Percentiles rank a stretch among this genome's conserved stretches.
Conservation (phyloP, 2,329 filamentous ascomycete genomes). For the Botrytis fabae region DNA sequence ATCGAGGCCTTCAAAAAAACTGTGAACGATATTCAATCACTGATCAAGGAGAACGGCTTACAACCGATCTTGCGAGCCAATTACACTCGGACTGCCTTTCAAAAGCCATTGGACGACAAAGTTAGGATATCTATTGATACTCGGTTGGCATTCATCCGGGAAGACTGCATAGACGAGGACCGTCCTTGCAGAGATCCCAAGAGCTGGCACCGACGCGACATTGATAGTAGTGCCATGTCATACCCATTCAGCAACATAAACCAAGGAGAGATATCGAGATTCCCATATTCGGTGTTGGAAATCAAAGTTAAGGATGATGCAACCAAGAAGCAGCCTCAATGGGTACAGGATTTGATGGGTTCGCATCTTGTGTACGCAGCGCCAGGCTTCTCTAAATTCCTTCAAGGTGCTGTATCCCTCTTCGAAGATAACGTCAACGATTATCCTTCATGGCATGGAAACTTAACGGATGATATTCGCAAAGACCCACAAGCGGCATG, state of each 20-base stretch:
- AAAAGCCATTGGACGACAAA: conserved; percentile 88
- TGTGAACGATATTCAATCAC: conserved; percentile 74
- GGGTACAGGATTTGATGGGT: conserved; percentile 88
- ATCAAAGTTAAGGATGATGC: conserved; percentile 78
- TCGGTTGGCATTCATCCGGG: conserved; percentile 81
- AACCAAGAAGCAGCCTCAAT: conserved; percentile 69
- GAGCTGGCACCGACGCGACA: conserved; percentile 88
- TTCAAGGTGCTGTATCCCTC: conserved; percentile 85
- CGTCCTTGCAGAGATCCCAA: conserved; percentile 86
- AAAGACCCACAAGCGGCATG: conserved; percentile 89
- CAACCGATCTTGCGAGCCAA: conserved; percentile 87
- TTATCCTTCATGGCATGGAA: conserved; percentile 92
- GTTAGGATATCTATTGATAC: conserved; percentile 93
- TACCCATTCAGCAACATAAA: conserved; percentile 87
- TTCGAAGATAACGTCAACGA: conserved; percentile 97
- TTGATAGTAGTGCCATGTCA: conserved; percentile 78
- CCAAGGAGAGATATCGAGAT: conserved; percentile 86
- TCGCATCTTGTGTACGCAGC: conserved; percentile 90
- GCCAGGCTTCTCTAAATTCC: conserved; percentile 93
- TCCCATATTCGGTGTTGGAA: conserved; percentile 88
- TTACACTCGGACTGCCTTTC: conserved; percentile 92
- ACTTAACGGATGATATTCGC: conserved; percentile 90
- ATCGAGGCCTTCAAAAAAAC: conserved; percentile 69
- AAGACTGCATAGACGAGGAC: conserved; percentile 73
- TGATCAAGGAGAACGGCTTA: conserved; percentile 74